phyloP scores from a whole-genome alignment of 306 rosid genomes.

The Castanospermum australe region DNA sequence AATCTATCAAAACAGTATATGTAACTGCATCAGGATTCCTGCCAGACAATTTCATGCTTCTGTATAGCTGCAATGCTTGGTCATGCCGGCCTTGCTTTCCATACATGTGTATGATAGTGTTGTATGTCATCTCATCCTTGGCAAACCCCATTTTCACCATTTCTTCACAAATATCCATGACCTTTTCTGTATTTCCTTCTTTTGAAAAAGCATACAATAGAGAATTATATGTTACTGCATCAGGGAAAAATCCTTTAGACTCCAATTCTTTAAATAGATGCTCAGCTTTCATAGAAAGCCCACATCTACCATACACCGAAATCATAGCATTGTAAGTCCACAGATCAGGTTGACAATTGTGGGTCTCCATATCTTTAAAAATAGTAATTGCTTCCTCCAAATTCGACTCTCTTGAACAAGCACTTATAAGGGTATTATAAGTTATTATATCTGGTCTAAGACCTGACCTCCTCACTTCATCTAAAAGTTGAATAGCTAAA shows the following conservation, averaged over 20 bases:
- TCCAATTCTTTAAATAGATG: constrained; percentile 68
- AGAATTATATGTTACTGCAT: constrained; percentile 91
- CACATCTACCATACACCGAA: constrained; percentile 90
- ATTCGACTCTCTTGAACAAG: constrained; percentile 82
- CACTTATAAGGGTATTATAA: constrained; percentile 87
- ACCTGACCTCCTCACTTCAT: constrained; percentile 76
- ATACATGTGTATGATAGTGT: constrained; percentile 85
- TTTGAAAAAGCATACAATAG: constrained; percentile 81
- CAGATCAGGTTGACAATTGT: constrained; percentile 77
- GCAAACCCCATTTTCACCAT: constrained; percentile 84
- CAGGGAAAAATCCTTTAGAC: constrained; percentile 82
- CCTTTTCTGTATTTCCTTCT: constrained; percentile 71
- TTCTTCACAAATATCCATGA: constrained; percentile 65
- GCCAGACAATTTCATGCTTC: constrained; percentile 72
- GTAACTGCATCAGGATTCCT: constrained; percentile 84
- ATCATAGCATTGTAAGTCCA: constrained; percentile 99
- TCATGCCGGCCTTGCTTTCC: constrained; percentile 85
- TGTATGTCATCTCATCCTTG: constrained; percentile 96
- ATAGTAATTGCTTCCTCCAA: constrained; percentile 75
- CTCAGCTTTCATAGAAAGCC: constrained; percentile 65
- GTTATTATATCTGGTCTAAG: constrained; percentile 84
- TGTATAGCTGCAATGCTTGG: constrained; percentile 68
- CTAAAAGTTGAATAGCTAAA: constrained; percentile 67
- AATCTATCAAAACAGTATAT: constrained; percentile 83
- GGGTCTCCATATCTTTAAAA: constrained; percentile 63